phyloP scores from a whole-genome alignment of 2,329 filamentous ascomycete genomes.

The Sphaceloma murrayae region DNA sequence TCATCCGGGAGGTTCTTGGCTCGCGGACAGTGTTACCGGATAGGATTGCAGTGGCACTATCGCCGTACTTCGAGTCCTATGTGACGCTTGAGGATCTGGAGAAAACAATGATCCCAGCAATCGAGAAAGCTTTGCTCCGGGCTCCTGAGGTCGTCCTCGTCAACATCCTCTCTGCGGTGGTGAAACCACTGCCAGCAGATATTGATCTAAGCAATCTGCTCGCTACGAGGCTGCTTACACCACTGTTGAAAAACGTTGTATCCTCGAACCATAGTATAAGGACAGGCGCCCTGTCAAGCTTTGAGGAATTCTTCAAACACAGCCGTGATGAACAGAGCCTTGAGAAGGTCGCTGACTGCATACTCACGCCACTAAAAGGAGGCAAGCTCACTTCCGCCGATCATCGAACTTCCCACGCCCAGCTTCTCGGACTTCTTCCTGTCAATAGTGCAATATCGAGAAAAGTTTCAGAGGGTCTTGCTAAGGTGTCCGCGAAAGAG shows the following conservation, averaged over 20 bases:
- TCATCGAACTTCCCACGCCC: slow-evolving; percentile 71
- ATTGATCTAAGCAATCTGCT: slow-evolving; percentile 73
- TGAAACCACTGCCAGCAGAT: slow-evolving; percentile 56
- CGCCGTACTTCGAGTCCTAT: slow-evolving; percentile 75
- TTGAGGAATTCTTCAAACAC: slow-evolving; percentile 56
- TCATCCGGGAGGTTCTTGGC: slow-evolving; percentile 71
- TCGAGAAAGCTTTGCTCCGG: slow-evolving; percentile 82
- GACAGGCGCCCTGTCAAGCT: slow-evolving; percentile 63
- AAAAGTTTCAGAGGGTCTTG: slow-evolving; percentile 58
- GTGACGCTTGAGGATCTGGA: slow-evolving; percentile 63
- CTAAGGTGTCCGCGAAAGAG: slow-evolving; percentile 66
- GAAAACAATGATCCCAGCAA: slow-evolving; percentile 63
- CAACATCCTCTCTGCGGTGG: slow-evolving; percentile 64
- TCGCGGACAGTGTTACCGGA: slow-evolving; percentile 61
- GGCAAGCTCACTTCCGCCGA: slow-evolving; percentile 79
- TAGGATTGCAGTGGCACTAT: slow-evolving; percentile 63
- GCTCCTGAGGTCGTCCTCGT: slow-evolving; percentile 82
- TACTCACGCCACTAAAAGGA: slow-evolving; percentile 67
- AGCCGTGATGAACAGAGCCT: slow-evolving; percentile 51
- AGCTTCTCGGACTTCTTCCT: slow-evolving; percentile 61
- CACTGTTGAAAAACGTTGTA: slow-evolving; percentile 80
- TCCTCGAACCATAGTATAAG: slow-evolving; percentile 76
- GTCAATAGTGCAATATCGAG: slow-evolving; percentile 53
- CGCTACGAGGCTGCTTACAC: slow-evolving; percentile 65
- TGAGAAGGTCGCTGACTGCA: slow-evolving; percentile 63